Conservation (phyloP, 345 rosid species). For the Eucalyptus sp. region DNA sequence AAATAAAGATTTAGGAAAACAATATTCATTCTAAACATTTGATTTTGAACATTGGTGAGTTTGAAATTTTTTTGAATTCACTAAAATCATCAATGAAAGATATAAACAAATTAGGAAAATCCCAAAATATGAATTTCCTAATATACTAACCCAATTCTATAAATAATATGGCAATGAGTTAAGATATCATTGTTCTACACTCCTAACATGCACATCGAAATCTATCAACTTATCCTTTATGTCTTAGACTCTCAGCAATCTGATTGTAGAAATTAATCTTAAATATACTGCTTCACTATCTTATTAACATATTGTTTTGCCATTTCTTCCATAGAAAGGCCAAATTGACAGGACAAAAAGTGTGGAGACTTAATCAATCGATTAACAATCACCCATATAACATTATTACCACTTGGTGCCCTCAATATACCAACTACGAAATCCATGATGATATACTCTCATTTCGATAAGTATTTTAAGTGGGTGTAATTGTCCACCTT, state of each 20-base stretch:
- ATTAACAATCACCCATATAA: not conserved
- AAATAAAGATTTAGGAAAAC: too few relatives aligned
- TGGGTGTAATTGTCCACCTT: not conserved
- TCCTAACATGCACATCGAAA: too few relatives aligned
- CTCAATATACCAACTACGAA: not conserved
- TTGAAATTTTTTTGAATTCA: too few relatives aligned
- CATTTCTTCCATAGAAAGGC: not conserved
- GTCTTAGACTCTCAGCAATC: too few relatives aligned
- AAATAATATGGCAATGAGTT: not conserved
- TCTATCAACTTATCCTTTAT: too few relatives aligned
- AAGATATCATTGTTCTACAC: too few relatives aligned
- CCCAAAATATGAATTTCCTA: not conserved
- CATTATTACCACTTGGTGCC: not conserved
- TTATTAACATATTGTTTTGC: not conserved
- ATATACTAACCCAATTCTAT: accelerated
- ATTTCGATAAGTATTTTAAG: not conserved
- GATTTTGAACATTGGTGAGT: too few relatives aligned
- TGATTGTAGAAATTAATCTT: too few relatives aligned
- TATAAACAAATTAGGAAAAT: too few relatives aligned
- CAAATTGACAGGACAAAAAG: not conserved
- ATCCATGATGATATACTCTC: not conserved
- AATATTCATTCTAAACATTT: too few relatives aligned
- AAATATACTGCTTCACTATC: too few relatives aligned
- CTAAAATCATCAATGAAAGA: too few relatives aligned
- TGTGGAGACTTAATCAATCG: not conserved